Conservation (phyloP, 73 alveolate genomes). For the Diophrys sp. region DNA sequence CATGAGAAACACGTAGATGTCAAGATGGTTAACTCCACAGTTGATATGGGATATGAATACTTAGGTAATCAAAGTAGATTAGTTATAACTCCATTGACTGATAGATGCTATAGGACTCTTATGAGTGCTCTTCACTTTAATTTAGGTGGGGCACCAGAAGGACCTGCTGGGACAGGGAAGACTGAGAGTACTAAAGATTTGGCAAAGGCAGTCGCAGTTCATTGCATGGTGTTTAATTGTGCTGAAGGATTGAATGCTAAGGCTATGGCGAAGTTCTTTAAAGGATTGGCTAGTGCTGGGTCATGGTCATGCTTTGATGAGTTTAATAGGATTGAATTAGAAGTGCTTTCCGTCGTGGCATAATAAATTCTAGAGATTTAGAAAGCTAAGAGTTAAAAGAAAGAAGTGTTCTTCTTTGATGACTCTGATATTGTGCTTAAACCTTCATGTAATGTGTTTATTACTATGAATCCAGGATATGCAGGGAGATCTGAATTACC, state of each 20-base stretch:
- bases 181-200: constrained; percentile 98
- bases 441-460: constrained; percentile 96
- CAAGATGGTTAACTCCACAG: constrained; percentile 85
- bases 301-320: constrained; percentile 98
- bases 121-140: constrained; percentile 97
- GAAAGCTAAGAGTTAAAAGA: constrained; percentile 71
- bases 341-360: constrained; percentile 90
- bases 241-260: constrained; percentile 97
- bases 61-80: constrained; percentile 91
- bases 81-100: constrained; percentile 99
- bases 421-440: constrained; percentile 80
- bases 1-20: constrained; percentile 86
- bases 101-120: constrained; percentile 97
- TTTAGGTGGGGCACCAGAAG: constrained; percentile 99
- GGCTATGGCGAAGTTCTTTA: constrained; percentile 96
- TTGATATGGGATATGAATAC: constrained; percentile 97
- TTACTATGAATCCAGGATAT: constrained; percentile 97
- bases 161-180: constrained; percentile 99
- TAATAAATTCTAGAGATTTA: constrained; percentile 78
- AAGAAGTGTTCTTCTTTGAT: constrained; percentile 84
- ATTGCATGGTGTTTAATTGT: constrained; percentile 99
- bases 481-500: constrained; percentile 96
- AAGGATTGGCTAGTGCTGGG: constrained; percentile 95
- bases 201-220: constrained; percentile 92
- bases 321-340: constrained; percentile 94